Conservation (phyloP, 345 rosid genomes). For the Bruguiera sexangula region DNA sequence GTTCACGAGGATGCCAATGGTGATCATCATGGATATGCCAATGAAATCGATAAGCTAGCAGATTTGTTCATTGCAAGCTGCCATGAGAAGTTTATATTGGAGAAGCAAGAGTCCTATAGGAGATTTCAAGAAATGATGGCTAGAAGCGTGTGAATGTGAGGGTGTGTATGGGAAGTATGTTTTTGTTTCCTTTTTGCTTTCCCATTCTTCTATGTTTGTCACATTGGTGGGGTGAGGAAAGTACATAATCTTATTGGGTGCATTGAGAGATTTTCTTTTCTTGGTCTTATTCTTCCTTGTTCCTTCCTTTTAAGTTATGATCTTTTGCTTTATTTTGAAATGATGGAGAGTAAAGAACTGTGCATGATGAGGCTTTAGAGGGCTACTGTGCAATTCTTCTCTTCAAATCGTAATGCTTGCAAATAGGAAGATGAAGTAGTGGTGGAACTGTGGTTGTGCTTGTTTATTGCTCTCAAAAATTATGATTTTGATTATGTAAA, state of each 20-base stretch:
- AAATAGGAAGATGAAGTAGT: neutral
- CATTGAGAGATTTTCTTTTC: neutral
- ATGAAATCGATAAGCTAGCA: slow-evolving; percentile 78
- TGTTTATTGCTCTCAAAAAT: neutral
- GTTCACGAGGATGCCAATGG: slow-evolving; percentile 2
- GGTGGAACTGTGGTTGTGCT: neutral
- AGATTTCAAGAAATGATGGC: slow-evolving; percentile 81
- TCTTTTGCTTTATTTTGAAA: neutral
- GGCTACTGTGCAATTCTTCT: slow-evolving; percentile 1
- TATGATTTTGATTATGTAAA: neutral
- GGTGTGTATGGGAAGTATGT: neutral
- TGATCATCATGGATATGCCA: slow-evolving; percentile 19
- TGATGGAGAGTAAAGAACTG: slow-evolving; percentile 5
- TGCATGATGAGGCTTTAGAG: neutral
- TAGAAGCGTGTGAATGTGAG: slow-evolving; percentile 46
- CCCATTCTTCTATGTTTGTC: slow-evolving; percentile 28
- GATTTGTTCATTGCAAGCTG: slow-evolving; percentile 77
- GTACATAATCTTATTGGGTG: slow-evolving; percentile 5
- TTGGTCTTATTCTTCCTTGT: neutral
- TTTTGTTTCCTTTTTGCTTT: slow-evolving; percentile 9
- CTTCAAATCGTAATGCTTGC: slow-evolving; percentile 3
- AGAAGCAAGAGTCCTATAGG: slow-evolving; percentile 95
- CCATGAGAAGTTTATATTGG: slow-evolving; percentile 83
- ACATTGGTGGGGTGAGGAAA: slow-evolving; percentile 24
- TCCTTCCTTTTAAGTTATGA: neutral